Base-by-base conservation (phyloP, 805 yeast species). In the Wickerhamiella bombiphila region DNA sequence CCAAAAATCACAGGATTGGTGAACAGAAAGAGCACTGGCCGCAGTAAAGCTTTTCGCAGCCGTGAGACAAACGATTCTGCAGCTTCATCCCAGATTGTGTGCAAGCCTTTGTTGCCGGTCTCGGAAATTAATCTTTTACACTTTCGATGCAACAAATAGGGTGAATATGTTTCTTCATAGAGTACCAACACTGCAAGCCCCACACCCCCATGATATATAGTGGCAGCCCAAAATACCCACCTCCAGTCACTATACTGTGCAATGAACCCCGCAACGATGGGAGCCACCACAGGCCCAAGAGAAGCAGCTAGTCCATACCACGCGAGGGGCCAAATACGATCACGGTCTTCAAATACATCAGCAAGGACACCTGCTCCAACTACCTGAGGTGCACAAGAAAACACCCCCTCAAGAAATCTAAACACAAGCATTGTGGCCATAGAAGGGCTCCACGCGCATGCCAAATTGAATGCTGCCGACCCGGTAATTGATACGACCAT, bases 331-430 rank as follows among this genome's bases (percentile, higher is more conserved):
- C 59, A 51, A 36, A 69, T 71, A 36, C 82, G 63, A 24, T 68
- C 63, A 34, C 60, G 52, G 42, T 68, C 70, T 36, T 61, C 61
- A 50, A 65, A 76, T 42, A 76, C 49, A 49, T 77, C 85, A 15
- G 79, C 73, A 30, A 77, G 56, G 5, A 72, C 68, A 16, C 82
- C 83, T 1, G 80, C 80, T 18, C 80, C 81, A 6, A 75, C 75
- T 33, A 75, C 72, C 26, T 76, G 57, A 2, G 83, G 77, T 0
- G 80, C 75, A 37, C 76, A 68, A 5, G 79, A 80, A 36, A 74
- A 72, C n/a, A 69, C 53, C 2, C 85, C 85, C 2, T 79, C 77
- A 1, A 76, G 51, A 36, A 76, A 69, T 33, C 85, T 61, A 42
- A 68, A 71, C 11, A 74, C 65, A 46, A 72, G 60, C 60, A 77